Evolutionary conservation across 495 filamentous ascomycete species (phyloP).

Genomic region (Entonaema liquescens): DNA sequence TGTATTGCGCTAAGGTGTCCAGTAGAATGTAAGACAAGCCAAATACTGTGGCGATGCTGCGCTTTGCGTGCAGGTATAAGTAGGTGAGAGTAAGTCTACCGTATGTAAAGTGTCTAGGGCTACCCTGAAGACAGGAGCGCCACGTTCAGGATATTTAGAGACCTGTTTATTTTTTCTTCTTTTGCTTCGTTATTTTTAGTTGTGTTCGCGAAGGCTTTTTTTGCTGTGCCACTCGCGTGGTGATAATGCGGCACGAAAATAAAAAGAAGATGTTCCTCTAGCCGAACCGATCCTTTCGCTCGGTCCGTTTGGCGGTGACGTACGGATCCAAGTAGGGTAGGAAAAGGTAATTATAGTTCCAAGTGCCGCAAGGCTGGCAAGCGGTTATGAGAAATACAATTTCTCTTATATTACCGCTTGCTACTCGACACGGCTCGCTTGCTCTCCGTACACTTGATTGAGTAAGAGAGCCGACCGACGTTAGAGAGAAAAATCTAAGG

Average conservation of each 20-base stretch:
- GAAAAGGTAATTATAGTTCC: constrained; percentile 13
- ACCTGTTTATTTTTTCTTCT: background rate
- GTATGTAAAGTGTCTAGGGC: background rate
- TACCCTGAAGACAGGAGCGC: background rate
- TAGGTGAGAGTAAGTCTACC: background rate
- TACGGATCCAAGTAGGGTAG: constrained; percentile 5
- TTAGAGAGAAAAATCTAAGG: background rate
- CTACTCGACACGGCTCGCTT: constrained; percentile 1
- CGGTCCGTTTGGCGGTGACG: constrained; percentile 37
- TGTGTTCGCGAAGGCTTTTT: constrained; percentile 7
- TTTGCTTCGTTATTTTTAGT: constrained; percentile 31
- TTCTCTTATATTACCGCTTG: background rate
- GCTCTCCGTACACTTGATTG: background rate
- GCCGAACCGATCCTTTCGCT: constrained; percentile 40
- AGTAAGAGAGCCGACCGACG: background rate
- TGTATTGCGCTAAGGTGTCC: constrained; percentile 5
- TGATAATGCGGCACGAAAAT: constrained; percentile 19
- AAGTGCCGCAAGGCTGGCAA: background rate
- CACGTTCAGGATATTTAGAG: constrained; percentile 1
- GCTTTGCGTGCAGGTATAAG: constrained; percentile 1
- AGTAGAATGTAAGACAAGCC: constrained; percentile 3
- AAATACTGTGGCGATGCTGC: constrained; percentile 16
- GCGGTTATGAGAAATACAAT: constrained; percentile 1
- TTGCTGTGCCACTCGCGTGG: constrained; percentile 37
- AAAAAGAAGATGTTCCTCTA: constrained; percentile 19